Evolutionary conservation across 2,329 filamentous ascomycete genomes (phyloP).

Genomic region (Colletotrichum gigasporum): DNA sequence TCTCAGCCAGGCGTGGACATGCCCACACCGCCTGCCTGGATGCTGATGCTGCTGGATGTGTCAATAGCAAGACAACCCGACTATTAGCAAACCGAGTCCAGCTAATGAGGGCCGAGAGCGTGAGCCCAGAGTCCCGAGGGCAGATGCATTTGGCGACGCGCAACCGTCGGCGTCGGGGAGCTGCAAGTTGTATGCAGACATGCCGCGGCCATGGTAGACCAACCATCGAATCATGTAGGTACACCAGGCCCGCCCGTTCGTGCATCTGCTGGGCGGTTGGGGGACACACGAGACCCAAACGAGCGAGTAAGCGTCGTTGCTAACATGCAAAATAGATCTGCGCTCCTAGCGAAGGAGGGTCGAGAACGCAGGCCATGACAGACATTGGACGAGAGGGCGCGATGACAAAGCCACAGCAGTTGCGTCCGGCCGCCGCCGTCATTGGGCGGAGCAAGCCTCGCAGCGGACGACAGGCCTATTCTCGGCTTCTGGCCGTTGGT

Average conservation of each 20-base stretch:
- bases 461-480: neutral
- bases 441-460: neutral
- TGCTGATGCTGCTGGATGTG: neutral
- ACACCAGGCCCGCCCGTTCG: constrained; percentile 12
- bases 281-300: constrained; percentile 4
- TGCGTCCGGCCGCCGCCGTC: neutral
- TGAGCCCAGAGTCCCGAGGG: constrained; percentile 5
- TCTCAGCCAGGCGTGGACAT: neutral
- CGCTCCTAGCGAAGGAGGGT: neutral
- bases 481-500: constrained; percentile 1
- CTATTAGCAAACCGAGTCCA: neutral
- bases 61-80: constrained; percentile 3
- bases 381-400: neutral
- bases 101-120: neutral
- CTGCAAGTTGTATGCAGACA: constrained; percentile 20
- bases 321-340: neutral
- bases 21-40: neutral
- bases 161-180: constrained; percentile 16
- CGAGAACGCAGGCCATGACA: constrained; percentile 6
- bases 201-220: constrained; percentile 20
- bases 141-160: constrained; percentile 10
- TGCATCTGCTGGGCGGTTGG: constrained; percentile 23
- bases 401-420: neutral
- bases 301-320: constrained; percentile 3
- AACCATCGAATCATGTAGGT: constrained; percentile 22